Percentiles rank a stretch among this genome's conserved stretches.
Evolutionary conservation across 2,329 filamentous ascomycete genomes (phyloP).

Genomic region (Diaporthe ilicicola): DNA sequence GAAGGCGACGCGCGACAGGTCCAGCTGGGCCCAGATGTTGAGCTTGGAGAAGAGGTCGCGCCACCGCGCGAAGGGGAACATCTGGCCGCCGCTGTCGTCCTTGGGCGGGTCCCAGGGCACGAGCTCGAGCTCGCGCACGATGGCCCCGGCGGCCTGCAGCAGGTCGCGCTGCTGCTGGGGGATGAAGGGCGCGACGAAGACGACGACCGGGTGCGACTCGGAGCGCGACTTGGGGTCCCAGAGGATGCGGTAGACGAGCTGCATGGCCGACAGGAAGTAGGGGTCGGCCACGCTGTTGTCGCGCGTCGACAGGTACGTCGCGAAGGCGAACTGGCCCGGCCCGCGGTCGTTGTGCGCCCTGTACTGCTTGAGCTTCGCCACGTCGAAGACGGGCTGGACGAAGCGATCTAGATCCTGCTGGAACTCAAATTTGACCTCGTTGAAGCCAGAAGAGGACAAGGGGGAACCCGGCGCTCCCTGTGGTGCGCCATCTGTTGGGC

Average conservation of each 20-base stretch:
- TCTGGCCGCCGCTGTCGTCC: background rate
- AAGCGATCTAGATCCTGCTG: constrained; percentile 29
- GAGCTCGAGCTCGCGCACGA: constrained; percentile 31
- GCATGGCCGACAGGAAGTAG: constrained; percentile 33
- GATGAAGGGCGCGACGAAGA: constrained; percentile 33
- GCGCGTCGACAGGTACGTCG: constrained; percentile 32
- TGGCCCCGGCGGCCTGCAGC: constrained; percentile 27
- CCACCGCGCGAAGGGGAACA: constrained; percentile 32
- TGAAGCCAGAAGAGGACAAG: constrained; percentile 7
- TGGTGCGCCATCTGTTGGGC: background rate
- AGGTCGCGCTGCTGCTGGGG: constrained; percentile 31
- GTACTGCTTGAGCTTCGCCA: constrained; percentile 29
- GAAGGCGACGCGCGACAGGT: constrained; percentile 26
- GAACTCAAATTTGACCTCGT: constrained; percentile 31
- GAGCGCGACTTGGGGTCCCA: constrained; percentile 32
- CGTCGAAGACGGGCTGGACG: constrained; percentile 24
- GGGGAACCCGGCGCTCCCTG: background rate
- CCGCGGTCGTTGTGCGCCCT: constrained; percentile 31
- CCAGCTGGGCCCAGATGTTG: constrained; percentile 32
- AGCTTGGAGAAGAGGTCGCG: constrained; percentile 32
- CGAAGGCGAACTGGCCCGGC: constrained; percentile 29
- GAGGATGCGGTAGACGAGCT: constrained; percentile 32
- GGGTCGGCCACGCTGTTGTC: constrained; percentile 31
- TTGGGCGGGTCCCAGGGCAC: constrained; percentile 32
- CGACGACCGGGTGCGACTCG: constrained; percentile 23